phyloP scores from a whole-genome alignment of 2,329 filamentous ascomycete species.

The Alternaria longipes region DNA sequence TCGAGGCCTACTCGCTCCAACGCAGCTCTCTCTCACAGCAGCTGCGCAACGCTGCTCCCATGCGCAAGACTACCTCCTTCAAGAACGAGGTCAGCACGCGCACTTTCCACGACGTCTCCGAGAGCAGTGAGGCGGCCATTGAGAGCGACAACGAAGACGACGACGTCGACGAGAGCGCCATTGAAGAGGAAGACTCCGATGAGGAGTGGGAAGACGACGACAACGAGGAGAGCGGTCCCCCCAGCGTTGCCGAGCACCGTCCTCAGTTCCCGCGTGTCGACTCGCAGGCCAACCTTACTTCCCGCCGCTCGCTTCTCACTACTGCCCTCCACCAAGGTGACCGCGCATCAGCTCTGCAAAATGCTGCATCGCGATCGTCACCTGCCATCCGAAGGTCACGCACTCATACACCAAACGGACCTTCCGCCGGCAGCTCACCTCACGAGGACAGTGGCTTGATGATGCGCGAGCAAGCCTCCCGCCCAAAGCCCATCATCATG shows the following conservation, averaged over 20 bases:
- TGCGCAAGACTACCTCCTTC: constrained; percentile 84
- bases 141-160: constrained; percentile 69
- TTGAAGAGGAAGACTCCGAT: constrained; percentile 68
- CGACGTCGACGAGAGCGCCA: constrained; percentile 65
- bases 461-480: constrained; percentile 66
- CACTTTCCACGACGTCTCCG: constrained; percentile 66
- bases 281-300: constrained; percentile 83
- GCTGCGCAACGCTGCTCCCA: constrained; percentile 55
- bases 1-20: constrained; percentile 64
- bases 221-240: constrained; percentile 80
- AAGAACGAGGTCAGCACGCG: constrained; percentile 76
- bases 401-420: constrained; percentile 75
- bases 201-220: constrained; percentile 69
- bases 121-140: constrained; percentile 67
- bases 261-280: constrained; percentile 90
- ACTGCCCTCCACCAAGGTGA: constrained; percentile 85
- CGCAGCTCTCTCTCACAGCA: constrained; percentile 66
- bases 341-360: constrained; percentile 73
- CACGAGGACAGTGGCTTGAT: constrained; percentile 65
- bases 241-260: constrained; percentile 77
- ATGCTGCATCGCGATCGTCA: constrained; percentile 67
- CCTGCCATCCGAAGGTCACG: constrained; percentile 66
- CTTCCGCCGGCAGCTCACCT: constrained; percentile 68
- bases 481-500: constrained; percentile 83
- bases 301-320: constrained; percentile 87